Evolutionary conservation across 192 early-diverging fungal species (phyloP).

Genomic region (Coemansia sp.): DNA sequence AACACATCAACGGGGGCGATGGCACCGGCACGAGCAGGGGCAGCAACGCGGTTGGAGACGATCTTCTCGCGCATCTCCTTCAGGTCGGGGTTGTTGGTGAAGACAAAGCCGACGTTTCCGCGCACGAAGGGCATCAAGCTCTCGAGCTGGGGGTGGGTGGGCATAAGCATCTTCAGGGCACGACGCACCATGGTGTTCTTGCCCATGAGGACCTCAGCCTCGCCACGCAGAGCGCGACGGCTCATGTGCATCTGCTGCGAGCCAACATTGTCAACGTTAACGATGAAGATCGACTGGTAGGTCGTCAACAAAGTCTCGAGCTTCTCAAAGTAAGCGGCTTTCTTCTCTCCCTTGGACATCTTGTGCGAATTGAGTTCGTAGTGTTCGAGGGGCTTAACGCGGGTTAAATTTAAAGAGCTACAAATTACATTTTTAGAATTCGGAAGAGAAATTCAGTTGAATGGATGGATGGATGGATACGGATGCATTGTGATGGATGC

Average conservation of each 20-base stretch:
- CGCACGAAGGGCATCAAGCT: slow-evolving; percentile 80
- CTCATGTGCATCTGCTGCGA: slow-evolving; percentile 99
- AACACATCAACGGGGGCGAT: slow-evolving; percentile 91
- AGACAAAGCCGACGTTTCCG: slow-evolving; percentile 99
- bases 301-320: slow-evolving; percentile 86
- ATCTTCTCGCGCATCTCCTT: slow-evolving; percentile 93
- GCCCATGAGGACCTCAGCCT: slow-evolving; percentile 96
- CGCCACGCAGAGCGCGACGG: slow-evolving; percentile 85
- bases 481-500: neutral
- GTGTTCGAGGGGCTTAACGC: slow-evolving; percentile 51
- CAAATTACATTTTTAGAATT: slow-evolving; percentile 5
- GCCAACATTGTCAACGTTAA: slow-evolving; percentile 99
- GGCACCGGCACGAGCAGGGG: slow-evolving; percentile 95
- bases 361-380: slow-evolving; percentile 12
- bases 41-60: slow-evolving; percentile 89
- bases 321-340: slow-evolving; percentile 95
- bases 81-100: slow-evolving; percentile 93
- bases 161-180: slow-evolving; percentile 64
- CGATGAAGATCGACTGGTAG: slow-evolving; percentile 98
- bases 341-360: slow-evolving; percentile 71
- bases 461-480: slow-evolving; percentile 10
- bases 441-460: neutral
- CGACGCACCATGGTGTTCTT: slow-evolving; percentile 99
- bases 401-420: slow-evolving; percentile 49
- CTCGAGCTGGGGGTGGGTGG: slow-evolving; percentile 84